Evolutionary conservation across 805 yeast genomes (phyloP), one percentile per base, ranked within the genome.

Genomic region (Ogataea pini): DNA sequence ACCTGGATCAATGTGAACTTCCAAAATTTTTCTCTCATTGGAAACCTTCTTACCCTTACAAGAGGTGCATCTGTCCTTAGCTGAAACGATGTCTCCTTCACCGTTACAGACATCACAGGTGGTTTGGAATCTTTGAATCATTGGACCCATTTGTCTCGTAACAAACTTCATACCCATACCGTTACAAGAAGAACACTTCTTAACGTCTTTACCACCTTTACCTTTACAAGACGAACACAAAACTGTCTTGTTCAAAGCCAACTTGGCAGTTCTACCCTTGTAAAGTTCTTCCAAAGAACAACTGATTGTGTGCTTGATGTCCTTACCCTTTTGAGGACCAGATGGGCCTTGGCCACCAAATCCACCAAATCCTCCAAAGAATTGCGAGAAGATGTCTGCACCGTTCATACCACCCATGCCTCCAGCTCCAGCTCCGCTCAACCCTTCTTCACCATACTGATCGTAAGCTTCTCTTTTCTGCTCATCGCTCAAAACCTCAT

Each of bases 61-160:
- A 22, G 71, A 64, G 60, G 80, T 80, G 82, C 99, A 94, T 64
- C 90, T 80, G 72, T 89, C 96, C 74, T 86, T 86, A 46, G 91
- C 78, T 68, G 86, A 83, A 65, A 90, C 80, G 56, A 85, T 86
- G 69, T 86, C 92, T 68, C 99, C 99, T 51, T 85, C 77, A 67
- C 98, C 99, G 57, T 82, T 73, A 83, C 99, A 94, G 50, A 72
- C 84, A 59, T 87, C 92, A 86, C 99, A 94, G 46, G 82, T 83
- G 39, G 95, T 83, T 76, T 94, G 98, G 82, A 88, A 88, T 78
- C 97, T 87, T 77, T 94, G 99, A 64, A 94, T 87, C 91, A 94
- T 89, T 58, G 96, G 97, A 61, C 99, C 99, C 97, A 94, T 91
- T 73, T 94, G 98, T 76, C 96, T 87, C 45, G 97, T 89, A 58